These are phyloP conservation scores for Rhodofomes roseus DNA, from an alignment of 1,284 basidiomycete species.

Conservation along the genomic window DNA sequence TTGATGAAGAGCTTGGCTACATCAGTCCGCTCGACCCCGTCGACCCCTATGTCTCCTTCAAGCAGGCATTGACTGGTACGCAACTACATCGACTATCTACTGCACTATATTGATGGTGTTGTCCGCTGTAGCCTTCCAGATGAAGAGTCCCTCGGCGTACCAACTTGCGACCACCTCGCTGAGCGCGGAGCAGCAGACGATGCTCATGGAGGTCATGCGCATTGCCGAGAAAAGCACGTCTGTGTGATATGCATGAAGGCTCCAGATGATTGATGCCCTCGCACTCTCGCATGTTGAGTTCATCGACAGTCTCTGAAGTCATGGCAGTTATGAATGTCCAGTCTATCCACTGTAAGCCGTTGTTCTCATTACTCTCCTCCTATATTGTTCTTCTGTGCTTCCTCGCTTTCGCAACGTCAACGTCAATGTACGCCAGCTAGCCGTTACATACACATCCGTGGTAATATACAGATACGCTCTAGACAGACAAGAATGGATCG, in stretches of 20 bases:
- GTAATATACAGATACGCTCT: not conserved
- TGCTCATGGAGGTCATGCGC: slow-evolving; percentile 79
- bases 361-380: not conserved
- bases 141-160: slow-evolving; percentile 61
- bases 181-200: slow-evolving; percentile 67
- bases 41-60: slow-evolving; percentile 71
- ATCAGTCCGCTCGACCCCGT: slow-evolving; percentile 74
- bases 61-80: slow-evolving; percentile 68
- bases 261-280: not conserved
- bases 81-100: slow-evolving; percentile 7
- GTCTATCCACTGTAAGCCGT: not conserved
- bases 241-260: not conserved
- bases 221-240: slow-evolving; percentile 36
- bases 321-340: not conserved
- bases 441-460: slow-evolving; percentile 3
- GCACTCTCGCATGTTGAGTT: not conserved
- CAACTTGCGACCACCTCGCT: slow-evolving; percentile 69
- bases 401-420: not conserved
- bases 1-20: slow-evolving; percentile 78
- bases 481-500: not conserved
- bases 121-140: slow-evolving; percentile 58
- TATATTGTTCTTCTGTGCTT: not conserved
- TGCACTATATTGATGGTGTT: not conserved
- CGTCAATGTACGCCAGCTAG: not conserved
- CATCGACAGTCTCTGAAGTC: not conserved